Conservation (phyloP, 2,329 filamentous ascomycete species). For the Reticulascus tulasneorum region DNA sequence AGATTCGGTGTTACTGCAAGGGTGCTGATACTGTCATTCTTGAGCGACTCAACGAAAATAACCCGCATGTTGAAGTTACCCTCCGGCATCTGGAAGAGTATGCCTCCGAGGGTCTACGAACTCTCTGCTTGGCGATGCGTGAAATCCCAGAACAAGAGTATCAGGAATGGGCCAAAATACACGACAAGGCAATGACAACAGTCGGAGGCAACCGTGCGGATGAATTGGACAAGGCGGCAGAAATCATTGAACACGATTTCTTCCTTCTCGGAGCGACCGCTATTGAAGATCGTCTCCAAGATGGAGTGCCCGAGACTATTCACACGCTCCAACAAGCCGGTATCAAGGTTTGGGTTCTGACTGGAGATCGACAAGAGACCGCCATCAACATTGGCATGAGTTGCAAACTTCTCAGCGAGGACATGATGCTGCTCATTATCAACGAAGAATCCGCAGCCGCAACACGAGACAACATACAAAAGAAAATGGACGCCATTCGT, state of each 20-base stretch:
- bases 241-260: conserved; percentile 90
- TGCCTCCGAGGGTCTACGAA: conserved; percentile 90
- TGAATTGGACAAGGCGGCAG: conserved; percentile 93
- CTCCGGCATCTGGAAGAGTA: conserved; percentile 97
- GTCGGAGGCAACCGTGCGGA: conserved; percentile 89
- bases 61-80: conserved; percentile 84
- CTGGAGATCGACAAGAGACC: conserved; percentile 95
- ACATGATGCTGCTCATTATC: conserved; percentile 95
- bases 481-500: conserved; percentile 87
- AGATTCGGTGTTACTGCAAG: conserved; percentile 90
- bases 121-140: conserved; percentile 89
- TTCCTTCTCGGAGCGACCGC: conserved; percentile 90
- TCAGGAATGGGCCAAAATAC: conserved; percentile 80
- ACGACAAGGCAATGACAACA: conserved; percentile 82
- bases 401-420: conserved; percentile 95
- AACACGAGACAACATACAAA: conserved; percentile 84
- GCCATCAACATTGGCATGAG: conserved; percentile 99
- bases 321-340: conserved; percentile 94
- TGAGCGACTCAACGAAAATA: conserved; percentile 79
- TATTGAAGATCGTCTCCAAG: conserved; percentile 94
- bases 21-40: conserved; percentile 97
- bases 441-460: conserved; percentile 81
- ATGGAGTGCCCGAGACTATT: conserved; percentile 96
- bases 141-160: conserved; percentile 89
- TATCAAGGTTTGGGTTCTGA: conserved; percentile 98